Percentiles rank a stretch among this genome's conserved stretches.
Conservation (phyloP, 2,329 filamentous ascomycete genomes). For the Arthroderma sp. region DNA sequence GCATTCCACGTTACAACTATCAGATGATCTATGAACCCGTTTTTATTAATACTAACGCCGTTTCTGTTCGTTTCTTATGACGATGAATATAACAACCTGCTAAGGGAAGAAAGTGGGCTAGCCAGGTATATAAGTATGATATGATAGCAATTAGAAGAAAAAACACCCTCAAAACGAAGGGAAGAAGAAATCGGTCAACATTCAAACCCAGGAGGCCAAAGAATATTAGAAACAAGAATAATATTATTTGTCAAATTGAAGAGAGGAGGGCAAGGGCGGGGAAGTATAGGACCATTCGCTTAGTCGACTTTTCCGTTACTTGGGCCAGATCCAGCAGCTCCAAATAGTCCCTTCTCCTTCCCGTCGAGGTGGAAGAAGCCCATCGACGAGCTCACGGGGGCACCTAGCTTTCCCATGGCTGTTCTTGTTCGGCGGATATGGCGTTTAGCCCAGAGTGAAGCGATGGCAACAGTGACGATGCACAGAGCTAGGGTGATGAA, state of each 20-base stretch:
- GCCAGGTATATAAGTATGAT: not conserved
- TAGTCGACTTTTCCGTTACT: conserved; percentile 38
- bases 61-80: not conserved
- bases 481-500: conserved; percentile 33
- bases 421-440: conserved; percentile 19
- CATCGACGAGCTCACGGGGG: conserved; percentile 20
- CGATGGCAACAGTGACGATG: conserved; percentile 25
- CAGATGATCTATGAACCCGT: not conserved
- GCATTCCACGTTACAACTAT: not conserved
- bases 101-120: not conserved
- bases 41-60: not conserved
- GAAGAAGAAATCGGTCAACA: not conserved
- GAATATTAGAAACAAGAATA: not conserved
- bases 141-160: not conserved
- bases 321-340: conserved; percentile 20
- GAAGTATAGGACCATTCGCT: not conserved
- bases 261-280: not conserved
- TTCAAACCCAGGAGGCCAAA: not conserved
- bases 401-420: conserved; percentile 27
- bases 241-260: not conserved
- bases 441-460: conserved; percentile 25
- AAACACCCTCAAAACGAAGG: not conserved
- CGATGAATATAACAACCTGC: not conserved
- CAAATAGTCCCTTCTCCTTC: conserved; percentile 37
- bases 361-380: conserved; percentile 40